phyloP scores from a whole-genome alignment of 805 yeast genomes.

The Barnettozyma californica region DNA sequence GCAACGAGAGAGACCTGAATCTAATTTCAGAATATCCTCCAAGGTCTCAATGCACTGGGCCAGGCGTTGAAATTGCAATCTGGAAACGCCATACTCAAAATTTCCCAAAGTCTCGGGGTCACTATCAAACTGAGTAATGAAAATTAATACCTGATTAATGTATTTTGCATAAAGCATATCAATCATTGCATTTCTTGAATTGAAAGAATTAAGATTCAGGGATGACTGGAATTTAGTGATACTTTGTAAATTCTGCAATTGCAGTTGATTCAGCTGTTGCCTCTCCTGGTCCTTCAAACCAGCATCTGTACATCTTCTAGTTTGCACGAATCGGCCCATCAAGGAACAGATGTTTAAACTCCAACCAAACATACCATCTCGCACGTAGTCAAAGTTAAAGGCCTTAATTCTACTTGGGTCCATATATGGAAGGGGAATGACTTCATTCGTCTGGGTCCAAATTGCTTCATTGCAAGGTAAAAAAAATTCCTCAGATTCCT shows the following conservation, averaged over 20 bases:
- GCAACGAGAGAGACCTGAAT: conserved; percentile 17
- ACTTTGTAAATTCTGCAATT: conserved; percentile 8
- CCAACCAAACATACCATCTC: conserved; percentile 35
- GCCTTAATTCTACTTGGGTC: conserved; percentile 27
- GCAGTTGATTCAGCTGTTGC: conserved; percentile 16
- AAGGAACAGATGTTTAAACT: conserved; percentile 31
- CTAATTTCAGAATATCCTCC: conserved; percentile 16
- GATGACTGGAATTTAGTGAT: conserved; percentile 1
- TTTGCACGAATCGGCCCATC: conserved; percentile 26
- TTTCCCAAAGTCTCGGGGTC: conserved; percentile 13
- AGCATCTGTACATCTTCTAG: conserved; percentile 8
- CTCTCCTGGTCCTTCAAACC: background rate
- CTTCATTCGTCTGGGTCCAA: conserved; percentile 26
- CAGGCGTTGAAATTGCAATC: conserved; percentile 10
- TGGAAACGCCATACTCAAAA: conserved; percentile 15
- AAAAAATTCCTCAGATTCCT: conserved; percentile 26
- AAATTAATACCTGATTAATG: conserved; percentile 15
- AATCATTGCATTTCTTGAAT: conserved; percentile 10
- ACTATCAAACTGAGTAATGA: conserved; percentile 14
- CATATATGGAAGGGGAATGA: conserved; percentile 25
- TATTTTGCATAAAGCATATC: conserved; percentile 22
- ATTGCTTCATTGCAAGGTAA: conserved; percentile 31
- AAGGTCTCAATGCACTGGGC: conserved; percentile 17
- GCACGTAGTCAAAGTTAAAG: conserved; percentile 22
- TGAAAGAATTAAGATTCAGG: conserved; percentile 10